These are phyloP conservation scores for Globisporangium heterothallicum DNA, from an alignment of 352 stramenopile species.

Conservation along the genomic window DNA sequence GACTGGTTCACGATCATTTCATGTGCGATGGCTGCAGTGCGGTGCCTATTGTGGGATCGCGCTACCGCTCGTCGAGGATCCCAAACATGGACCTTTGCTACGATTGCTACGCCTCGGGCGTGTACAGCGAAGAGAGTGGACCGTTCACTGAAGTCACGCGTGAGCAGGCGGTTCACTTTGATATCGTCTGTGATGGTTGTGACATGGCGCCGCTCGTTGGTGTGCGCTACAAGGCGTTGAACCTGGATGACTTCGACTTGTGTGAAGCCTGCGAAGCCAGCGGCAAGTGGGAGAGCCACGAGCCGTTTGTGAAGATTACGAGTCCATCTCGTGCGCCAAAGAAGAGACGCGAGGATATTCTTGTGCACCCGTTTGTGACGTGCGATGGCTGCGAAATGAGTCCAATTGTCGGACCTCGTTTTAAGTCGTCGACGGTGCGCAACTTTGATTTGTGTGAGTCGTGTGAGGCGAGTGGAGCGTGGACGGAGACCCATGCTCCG, in stretches of 20 bases:
- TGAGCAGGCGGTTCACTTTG: conserved; percentile 22
- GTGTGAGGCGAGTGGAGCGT: conserved; percentile 43
- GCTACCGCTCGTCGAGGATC: conserved; percentile 24
- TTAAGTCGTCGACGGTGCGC: conserved; percentile 50
- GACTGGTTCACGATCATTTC: conserved; percentile 22
- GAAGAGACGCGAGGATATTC: conserved; percentile 17
- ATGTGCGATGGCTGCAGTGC: conserved; percentile 33
- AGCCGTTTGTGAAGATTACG: conserved; percentile 81
- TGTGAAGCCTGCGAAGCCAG: conserved; percentile 64
- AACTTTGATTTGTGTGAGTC: conserved; percentile 71
- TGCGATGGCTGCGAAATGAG: conserved; percentile 62
- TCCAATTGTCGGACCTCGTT: conserved; percentile 56
- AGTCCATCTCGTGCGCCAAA: conserved; percentile 46
- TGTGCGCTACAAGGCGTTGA: conserved; percentile 77
- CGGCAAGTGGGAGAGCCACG: conserved; percentile 35
- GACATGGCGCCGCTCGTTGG: conserved; percentile 48
- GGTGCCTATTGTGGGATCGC: conserved; percentile 27
- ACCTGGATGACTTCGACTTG: conserved; percentile 70
- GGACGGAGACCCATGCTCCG: conserved; percentile 41
- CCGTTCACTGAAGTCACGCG: conserved; percentile 9
- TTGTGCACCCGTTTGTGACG: conserved; percentile 42
- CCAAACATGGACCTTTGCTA: conserved; percentile 35
- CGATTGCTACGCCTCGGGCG: conserved; percentile 15
- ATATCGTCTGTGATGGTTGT: conserved; percentile 50
- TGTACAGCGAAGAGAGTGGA: conserved; percentile 10